Evolutionary conservation across 352 stramenopile genomes (phyloP), one percentile per base, ranked within the genome.

Genomic region (Blastocystis sp.): DNA sequence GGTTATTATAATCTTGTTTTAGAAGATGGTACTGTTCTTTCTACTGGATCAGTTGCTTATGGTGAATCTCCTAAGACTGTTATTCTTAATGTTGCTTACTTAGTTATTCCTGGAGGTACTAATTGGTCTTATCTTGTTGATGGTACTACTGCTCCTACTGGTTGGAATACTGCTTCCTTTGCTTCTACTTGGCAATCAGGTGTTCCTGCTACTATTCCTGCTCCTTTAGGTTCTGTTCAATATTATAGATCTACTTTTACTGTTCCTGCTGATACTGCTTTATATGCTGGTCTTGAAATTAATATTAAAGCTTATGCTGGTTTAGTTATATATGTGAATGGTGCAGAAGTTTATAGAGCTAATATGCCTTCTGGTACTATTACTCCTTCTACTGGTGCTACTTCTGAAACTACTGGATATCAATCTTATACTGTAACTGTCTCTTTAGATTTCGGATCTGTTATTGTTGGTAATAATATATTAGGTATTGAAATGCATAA

Each of bases 191-290:
- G 52, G 52, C 6, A 39, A n/a, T 25, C 25, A 11, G 32, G 24
- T 1, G 40, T 54, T 25, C 7, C 52, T n/a, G 34, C 39, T 11
- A 27, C 48, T 13, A 41, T 62, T 21, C 52, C 52, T 27, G 52
- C 52, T 19, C 48, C 52, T n/a, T 39, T 54, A 4, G 31, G 9
- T 16, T 36, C 54, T n/a, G 35, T 42, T 11, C 52, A 62, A 31
- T 62, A 62, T 42, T 62, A 62, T 42, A 52, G n/a, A 2, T 42
- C 52, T 10, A 52, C 52, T 31, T 62, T 62, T 42, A 19, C 35
- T 19, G 16, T 62, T 19, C n/a, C 5, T 16, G 25, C 48, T 27
- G 4, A 31, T 9, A 62, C 5, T 27, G 7, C 16, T 9, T 62
- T 36, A 25, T 30, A 36, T 19, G 52, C 32, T n/a, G 18, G 49